These are phyloP conservation scores for Gentiana dahurica DNA, from an alignment of 257 asterid genomes.

Conservation along the genomic window DNA sequence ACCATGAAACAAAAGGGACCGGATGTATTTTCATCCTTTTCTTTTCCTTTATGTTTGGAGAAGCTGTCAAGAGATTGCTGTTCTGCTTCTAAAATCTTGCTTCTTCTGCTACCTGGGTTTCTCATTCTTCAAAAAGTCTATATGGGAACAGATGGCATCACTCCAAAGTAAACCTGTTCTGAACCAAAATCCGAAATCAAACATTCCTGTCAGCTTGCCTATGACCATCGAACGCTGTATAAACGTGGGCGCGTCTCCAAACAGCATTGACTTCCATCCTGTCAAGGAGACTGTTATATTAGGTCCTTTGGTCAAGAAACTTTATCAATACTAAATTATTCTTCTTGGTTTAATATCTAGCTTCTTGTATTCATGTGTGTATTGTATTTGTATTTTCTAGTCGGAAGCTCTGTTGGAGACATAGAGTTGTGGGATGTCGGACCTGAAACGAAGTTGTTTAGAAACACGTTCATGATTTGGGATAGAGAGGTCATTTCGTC, in stretches of 20 bases:
- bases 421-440: constrained; percentile 53
- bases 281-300: constrained; percentile 42
- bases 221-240: constrained; percentile 30
- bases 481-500: constrained; percentile 19
- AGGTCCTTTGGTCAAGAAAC: constrained; percentile 28
- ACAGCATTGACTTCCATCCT: constrained; percentile 74
- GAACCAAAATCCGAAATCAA: constrained; percentile 16
- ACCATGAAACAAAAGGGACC: too few relatives aligned
- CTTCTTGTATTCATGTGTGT: constrained; percentile 4
- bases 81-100: neutral
- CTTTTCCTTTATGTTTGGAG: neutral
- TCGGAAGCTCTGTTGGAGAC: constrained; percentile 47
- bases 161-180: constrained; percentile 4
- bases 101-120: neutral
- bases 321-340: constrained; percentile 4
- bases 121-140: constrained; percentile 1
- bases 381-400: constrained; percentile 22
- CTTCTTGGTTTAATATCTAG: constrained; percentile 5
- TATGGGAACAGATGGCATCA: constrained; percentile 29
- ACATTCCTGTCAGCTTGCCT: constrained; percentile 37
- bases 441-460: constrained; percentile 31
- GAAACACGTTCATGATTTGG: constrained; percentile 28
- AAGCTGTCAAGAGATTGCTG: neutral
- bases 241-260: constrained; percentile 27
- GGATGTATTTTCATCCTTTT: neutral